Evolutionary conservation across 306 rosid species (phyloP).

Genomic region (Castanea sativa): DNA sequence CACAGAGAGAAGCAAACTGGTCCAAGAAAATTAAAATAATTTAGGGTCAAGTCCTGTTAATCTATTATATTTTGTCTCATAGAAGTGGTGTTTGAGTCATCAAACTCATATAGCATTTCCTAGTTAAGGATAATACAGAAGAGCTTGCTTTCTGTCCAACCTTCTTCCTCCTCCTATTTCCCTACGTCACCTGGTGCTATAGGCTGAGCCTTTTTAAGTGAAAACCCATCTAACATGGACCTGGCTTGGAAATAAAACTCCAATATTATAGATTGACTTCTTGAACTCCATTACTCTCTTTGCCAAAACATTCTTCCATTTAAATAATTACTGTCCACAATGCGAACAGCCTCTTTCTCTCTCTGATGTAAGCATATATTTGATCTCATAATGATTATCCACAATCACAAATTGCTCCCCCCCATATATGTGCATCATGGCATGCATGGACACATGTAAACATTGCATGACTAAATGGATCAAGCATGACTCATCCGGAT

Average conservation of each 20-base stretch:
- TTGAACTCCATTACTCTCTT: conserved; percentile 37
- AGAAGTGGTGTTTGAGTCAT: conserved; percentile 63
- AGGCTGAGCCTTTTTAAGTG: background rate
- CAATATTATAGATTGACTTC: conserved; percentile 48
- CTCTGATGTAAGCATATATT: conserved; percentile 60
- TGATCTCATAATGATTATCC: conserved; percentile 63
- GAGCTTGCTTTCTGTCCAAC: conserved; percentile 5
- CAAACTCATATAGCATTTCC: conserved; percentile 29
- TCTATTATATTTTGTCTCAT: conserved; percentile 21
- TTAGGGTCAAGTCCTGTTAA: conserved; percentile 14
- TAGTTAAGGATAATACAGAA: conserved; percentile 22
- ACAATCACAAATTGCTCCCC: conserved; percentile 49
- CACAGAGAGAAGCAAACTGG: conserved; percentile 22
- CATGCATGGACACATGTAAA: conserved; percentile 19
- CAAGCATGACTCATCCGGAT: no score
- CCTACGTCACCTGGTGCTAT: conserved; percentile 26
- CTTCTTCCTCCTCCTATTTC: conserved; percentile 12
- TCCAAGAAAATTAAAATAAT: conserved; percentile 16
- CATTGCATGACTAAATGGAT: background rate
- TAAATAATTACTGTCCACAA: conserved; percentile 57
- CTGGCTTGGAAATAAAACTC: conserved; percentile 29
- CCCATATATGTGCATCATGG: conserved; percentile 23
- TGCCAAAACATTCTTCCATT: conserved; percentile 43
- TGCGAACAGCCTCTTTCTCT: conserved; percentile 32
- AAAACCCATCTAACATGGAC: conserved; percentile 27